A percentile compares a stretch with the other conserved stretches of the same genome.
phyloP scores from a whole-genome alignment of 192 early-diverging fungal species.

The Phycomyces blakesleeanus region DNA sequence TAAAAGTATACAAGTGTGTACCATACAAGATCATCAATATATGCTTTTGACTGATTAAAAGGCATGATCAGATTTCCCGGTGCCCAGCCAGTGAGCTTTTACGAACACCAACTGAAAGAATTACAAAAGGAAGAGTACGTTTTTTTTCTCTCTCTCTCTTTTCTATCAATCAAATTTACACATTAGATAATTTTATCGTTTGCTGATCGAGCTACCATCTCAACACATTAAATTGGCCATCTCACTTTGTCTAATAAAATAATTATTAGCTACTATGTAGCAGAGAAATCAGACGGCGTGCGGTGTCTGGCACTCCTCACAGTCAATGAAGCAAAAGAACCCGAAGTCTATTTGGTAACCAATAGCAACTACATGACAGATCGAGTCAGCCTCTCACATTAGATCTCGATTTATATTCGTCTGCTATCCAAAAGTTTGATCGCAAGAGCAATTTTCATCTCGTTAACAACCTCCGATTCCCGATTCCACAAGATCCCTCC shows the following conservation, averaged over 20 bases:
- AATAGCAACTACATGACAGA: no score
- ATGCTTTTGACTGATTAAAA: not conserved
- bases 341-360: constrained; percentile 53
- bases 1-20: constrained; percentile 26
- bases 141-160: no score
- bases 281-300: constrained; percentile 82
- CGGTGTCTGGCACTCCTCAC: constrained; percentile 55
- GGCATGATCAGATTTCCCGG: constrained; percentile 46
- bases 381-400: no score
- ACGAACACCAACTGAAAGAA: constrained; percentile 39
- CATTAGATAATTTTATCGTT: no score
- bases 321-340: constrained; percentile 34
- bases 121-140: constrained; percentile 59
- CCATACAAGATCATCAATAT: not conserved
- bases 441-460: constrained; percentile 83
- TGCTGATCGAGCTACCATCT: not conserved
- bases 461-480: constrained; percentile 58
- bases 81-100: constrained; percentile 66
- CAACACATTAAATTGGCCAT: not conserved
- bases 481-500: constrained; percentile 40
- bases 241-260: no score
- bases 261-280: constrained; percentile 61
- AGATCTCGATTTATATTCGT: no score
- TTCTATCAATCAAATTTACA: no score
- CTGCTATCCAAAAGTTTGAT: constrained; percentile 62